Evolutionary conservation across 1,139 yeast genomes (phyloP).

Genomic region (Pneumocystis jirovecii): DNA sequence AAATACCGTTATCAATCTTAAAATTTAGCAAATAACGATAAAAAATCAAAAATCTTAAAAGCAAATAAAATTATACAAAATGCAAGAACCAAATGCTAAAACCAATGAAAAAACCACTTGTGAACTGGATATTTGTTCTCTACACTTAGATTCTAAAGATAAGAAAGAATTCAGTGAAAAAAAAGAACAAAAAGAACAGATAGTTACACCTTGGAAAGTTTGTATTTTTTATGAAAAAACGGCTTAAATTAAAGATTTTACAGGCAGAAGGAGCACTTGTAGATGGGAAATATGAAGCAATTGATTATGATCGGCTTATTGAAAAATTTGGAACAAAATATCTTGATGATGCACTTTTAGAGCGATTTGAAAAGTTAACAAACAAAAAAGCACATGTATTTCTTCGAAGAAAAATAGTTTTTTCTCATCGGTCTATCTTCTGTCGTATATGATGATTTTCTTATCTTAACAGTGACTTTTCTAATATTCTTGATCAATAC

Average conservation of each 20-base stretch:
- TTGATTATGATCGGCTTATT: slow-evolving; percentile 80
- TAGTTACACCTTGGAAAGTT: neutral
- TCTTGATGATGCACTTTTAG: slow-evolving; percentile 55
- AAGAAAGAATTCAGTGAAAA: neutral
- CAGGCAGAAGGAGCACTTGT: slow-evolving; percentile 98
- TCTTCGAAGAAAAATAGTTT: slow-evolving; percentile 80
- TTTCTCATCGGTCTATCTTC: slow-evolving; percentile 51
- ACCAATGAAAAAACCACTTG: neutral
- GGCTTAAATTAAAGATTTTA: slow-evolving; percentile 84
- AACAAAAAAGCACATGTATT: slow-evolving; percentile 91
- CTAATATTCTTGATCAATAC: slow-evolving; percentile 63
- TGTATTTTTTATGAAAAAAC: slow-evolving; percentile 19
- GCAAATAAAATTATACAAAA: no score
- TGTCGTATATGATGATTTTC: neutral
- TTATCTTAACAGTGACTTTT: slow-evolving; percentile 37
- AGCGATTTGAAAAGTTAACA: slow-evolving; percentile 62
- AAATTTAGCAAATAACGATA: neutral
- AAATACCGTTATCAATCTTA: neutral
- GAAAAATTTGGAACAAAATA: slow-evolving; percentile 74
- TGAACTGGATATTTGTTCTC: neutral
- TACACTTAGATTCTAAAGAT: neutral
- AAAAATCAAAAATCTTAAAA: neutral
- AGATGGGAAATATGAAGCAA: slow-evolving; percentile 75
- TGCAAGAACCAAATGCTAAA: neutral
- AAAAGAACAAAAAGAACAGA: neutral